phyloP scores from a whole-genome alignment of 2,329 filamentous ascomycete genomes.

The Colletotrichum navitas region DNA sequence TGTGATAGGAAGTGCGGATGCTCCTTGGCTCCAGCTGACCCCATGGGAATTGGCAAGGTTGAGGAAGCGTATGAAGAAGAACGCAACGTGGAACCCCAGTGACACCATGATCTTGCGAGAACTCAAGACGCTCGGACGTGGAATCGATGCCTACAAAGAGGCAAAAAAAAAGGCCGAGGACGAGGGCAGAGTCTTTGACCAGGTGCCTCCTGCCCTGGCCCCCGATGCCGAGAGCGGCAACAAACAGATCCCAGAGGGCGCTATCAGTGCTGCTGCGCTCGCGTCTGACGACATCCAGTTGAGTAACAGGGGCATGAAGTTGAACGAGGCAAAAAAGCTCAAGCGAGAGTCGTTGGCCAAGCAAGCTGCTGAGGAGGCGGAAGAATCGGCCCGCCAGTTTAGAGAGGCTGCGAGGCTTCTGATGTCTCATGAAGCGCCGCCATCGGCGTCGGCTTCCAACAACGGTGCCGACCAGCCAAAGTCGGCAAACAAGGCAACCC shows the following conservation, averaged over 20 bases:
- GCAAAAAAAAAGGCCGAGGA: conserved; percentile 76
- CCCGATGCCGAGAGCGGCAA: conserved; percentile 65
- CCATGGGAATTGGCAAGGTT: conserved; percentile 75
- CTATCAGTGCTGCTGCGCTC: conserved; percentile 68
- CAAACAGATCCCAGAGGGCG: conserved; percentile 69
- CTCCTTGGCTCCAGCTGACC: conserved; percentile 76
- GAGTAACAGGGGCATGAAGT: conserved; percentile 80
- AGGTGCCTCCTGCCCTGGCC: conserved; percentile 55
- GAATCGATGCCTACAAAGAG: conserved; percentile 70
- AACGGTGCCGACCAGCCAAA: conserved; percentile 49
- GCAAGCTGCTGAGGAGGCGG: conserved; percentile 72
- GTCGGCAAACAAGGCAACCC: conserved; percentile 45
- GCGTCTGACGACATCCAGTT: conserved; percentile 72
- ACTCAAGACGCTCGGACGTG: conserved; percentile 77
- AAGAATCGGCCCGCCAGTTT: conserved; percentile 68
- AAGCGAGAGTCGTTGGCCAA: conserved; percentile 76
- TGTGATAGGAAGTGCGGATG: conserved; percentile 68
- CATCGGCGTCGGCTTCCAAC: conserved; percentile 41
- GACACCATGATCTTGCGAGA: conserved; percentile 88
- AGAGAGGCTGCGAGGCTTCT: conserved; percentile 61
- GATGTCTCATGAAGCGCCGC: conserved; percentile 51
- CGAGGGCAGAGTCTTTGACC: conserved; percentile 72
- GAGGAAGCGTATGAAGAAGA: conserved; percentile 92
- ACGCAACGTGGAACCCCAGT: conserved; percentile 85
- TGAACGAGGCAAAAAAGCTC: conserved; percentile 82